Conservation (phyloP, 164 flowering plant genomes). For the Litsea cubeba region DNA sequence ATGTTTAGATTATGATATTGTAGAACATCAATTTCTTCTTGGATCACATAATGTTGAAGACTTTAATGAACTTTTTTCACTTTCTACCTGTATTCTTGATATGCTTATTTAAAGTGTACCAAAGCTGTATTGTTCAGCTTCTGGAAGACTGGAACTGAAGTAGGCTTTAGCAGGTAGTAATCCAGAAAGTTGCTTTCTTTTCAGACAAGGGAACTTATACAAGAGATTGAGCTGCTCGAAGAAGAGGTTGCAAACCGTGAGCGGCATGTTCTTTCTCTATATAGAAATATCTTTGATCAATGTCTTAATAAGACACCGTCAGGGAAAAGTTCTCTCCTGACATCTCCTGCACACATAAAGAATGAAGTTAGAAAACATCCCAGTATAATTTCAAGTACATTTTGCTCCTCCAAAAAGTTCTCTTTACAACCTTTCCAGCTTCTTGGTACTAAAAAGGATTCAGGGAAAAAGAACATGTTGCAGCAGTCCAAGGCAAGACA, state of each 20-base stretch:
- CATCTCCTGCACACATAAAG: conserved; percentile 67
- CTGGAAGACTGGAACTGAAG: too few relatives aligned
- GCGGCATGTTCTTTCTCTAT: conserved; percentile 80
- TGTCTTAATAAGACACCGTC: conserved; percentile 56
- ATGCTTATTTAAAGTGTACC: too few relatives aligned
- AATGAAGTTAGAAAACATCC: conserved; percentile 60
- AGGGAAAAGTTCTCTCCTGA: conserved; percentile 48
- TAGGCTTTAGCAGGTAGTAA: conserved; percentile 2
- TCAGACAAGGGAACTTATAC: conserved; percentile 71
- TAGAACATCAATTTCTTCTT: too few relatives aligned
- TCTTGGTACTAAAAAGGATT: conserved; percentile 39
- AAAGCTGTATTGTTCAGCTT: too few relatives aligned
- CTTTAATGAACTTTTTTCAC: too few relatives aligned
- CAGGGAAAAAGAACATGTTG: conserved; percentile 33
- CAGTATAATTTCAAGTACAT: conserved; percentile 69
- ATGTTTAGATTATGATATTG: too few relatives aligned
- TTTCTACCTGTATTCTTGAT: too few relatives aligned
- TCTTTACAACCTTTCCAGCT: conserved; percentile 56
- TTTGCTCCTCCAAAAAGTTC: conserved; percentile 80
- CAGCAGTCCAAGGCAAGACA: conserved; percentile 33
- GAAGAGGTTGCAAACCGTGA: conserved; percentile 86
- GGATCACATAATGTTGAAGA: too few relatives aligned
- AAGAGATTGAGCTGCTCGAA: conserved; percentile 82
- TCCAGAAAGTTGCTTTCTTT: neutral
- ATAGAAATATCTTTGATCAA: conserved; percentile 68